These are phyloP conservation scores for Kluyveromyces sp. DNA, from an alignment of 1,139 yeast genomes.

Conservation along the genomic window DNA sequence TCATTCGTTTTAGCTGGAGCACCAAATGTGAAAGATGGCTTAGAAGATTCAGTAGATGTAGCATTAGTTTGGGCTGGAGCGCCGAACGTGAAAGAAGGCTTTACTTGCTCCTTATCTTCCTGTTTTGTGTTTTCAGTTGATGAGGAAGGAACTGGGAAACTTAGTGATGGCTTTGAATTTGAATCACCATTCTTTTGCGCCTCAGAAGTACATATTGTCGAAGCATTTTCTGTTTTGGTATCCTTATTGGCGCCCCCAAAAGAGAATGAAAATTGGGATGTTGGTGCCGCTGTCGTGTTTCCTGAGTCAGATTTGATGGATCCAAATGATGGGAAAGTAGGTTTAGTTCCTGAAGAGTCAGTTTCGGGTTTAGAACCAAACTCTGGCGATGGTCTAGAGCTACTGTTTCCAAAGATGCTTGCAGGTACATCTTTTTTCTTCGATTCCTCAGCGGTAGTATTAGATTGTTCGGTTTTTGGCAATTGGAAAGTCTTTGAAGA, in stretches of 20 bases:
- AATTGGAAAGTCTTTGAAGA: conserved; percentile 45
- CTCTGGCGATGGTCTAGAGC: neutral
- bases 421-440: neutral
- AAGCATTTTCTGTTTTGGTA: neutral
- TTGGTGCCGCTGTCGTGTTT: neutral
- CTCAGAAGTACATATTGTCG: too few relatives aligned
- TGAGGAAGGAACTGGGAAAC: neutral
- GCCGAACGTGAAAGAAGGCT: conserved; percentile 4
- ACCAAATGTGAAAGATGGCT: conserved; percentile 24
- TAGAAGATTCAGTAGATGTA: conserved; percentile 4
- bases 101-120: neutral
- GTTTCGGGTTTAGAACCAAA: neutral
- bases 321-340: neutral
- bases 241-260: neutral
- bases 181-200: conserved; percentile 1
- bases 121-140: neutral
- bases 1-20: conserved; percentile 4
- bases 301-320: neutral
- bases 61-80: conserved; percentile 6
- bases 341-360: neutral
- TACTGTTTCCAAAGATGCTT: neutral
- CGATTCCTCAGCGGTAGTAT: conserved; percentile 1
- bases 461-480: conserved; percentile 6
- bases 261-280: neutral
- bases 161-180: neutral